Percentiles rank a stretch among this genome's conserved stretches.
phyloP scores from a whole-genome alignment of 257 asterid genomes.

The Lycium barbarum region DNA sequence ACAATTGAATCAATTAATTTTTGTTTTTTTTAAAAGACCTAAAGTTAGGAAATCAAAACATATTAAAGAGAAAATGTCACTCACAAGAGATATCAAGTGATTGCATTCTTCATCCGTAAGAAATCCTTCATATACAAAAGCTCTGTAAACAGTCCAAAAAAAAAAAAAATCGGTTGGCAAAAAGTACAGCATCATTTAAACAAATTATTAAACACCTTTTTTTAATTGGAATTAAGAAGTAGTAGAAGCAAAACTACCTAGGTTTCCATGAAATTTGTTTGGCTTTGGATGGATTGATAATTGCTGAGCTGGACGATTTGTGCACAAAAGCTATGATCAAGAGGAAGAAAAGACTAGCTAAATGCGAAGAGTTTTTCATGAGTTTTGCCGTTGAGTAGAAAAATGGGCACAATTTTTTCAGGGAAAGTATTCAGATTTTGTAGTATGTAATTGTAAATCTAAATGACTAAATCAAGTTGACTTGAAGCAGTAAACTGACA shows the following conservation, averaged over 20 bases:
- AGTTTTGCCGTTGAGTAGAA: not conserved
- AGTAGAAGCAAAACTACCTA: constrained; percentile 51
- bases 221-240: not conserved
- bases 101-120: constrained; percentile 90
- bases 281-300: constrained; percentile 91
- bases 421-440: not conserved
- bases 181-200: not conserved
- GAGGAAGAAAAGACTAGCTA: constrained; percentile 46
- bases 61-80: constrained; percentile 28
- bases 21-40: no score
- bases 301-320: constrained; percentile 54
- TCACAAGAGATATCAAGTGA: constrained; percentile 84
- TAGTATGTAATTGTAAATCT: not conserved
- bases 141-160: constrained; percentile 45
- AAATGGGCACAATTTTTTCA: not conserved
- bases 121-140: constrained; percentile 89
- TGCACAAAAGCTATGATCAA: constrained; percentile 56
- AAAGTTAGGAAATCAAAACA: not conserved
- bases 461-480: not conserved
- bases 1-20: no score
- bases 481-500: constrained; percentile 12
- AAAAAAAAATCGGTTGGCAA: not conserved
- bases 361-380: constrained; percentile 43
- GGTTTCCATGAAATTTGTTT: constrained; percentile 86
- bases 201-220: not conserved